phyloP scores from a whole-genome alignment of 192 early-diverging fungal genomes.

The Cladochytrium replicatum region DNA sequence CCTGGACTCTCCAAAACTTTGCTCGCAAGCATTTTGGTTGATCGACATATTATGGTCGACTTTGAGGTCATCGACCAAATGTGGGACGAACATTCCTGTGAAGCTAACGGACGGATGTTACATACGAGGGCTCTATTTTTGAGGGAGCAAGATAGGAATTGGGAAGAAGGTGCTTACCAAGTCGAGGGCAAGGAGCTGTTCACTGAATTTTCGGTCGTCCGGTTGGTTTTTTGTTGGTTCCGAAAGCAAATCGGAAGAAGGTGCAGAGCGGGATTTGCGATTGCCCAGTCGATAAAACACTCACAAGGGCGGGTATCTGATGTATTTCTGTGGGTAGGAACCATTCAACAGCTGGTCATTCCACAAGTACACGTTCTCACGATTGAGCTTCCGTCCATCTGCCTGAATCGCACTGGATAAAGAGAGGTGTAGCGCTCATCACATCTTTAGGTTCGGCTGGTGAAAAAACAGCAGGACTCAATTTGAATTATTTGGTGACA shows the following conservation, averaged over 20 bases:
- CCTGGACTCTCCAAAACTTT: constrained; percentile 51
- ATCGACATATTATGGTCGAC: constrained; percentile 48
- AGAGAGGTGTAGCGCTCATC: constrained; percentile 44
- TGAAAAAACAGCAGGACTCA: too few species aligned
- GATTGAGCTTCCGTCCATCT: constrained; percentile 46
- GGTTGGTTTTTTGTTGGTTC: too few species aligned
- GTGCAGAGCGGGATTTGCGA: constrained; percentile 43
- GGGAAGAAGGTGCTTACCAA: constrained; percentile 23
- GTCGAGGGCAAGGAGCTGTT: constrained; percentile 46
- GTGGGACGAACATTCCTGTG: constrained; percentile 39
- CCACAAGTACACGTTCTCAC: constrained; percentile 51
- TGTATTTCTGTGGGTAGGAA: constrained; percentile 23
- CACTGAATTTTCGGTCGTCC: constrained; percentile 49
- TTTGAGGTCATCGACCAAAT: constrained; percentile 42
- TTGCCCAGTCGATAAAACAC: constrained; percentile 50
- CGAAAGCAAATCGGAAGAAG: constrained; percentile 43
- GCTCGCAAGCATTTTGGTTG: constrained; percentile 44
- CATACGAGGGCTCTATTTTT: constrained; percentile 47
- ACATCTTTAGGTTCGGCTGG: constrained; percentile 27
- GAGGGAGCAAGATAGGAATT: constrained; percentile 52
- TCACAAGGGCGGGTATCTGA: constrained; percentile 45
- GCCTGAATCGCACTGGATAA: constrained; percentile 43
- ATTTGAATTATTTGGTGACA: too few species aligned
- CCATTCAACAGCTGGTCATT: constrained; percentile 52
- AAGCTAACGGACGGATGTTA: constrained; percentile 48